Percentiles rank a stretch among this genome's conserved stretches.
Evolutionary conservation across 2,329 filamentous ascomycete genomes (phyloP).

Genomic region (Hortaea werneckii): DNA sequence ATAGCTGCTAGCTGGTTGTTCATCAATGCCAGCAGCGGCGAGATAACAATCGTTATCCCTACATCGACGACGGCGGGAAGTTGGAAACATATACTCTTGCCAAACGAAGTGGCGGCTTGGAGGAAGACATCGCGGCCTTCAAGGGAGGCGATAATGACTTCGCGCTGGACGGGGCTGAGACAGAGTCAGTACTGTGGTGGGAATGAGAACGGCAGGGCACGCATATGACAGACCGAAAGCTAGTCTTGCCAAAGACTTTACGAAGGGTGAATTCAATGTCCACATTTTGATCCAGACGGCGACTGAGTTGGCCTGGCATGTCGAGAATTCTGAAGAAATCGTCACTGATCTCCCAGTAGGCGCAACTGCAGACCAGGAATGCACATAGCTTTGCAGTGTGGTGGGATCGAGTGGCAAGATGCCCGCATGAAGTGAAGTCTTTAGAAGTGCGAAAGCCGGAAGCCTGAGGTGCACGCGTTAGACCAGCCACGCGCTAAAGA

Average conservation of each 20-base stretch:
- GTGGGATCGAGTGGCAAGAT: too few relatives aligned
- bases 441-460: too few relatives aligned
- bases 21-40: constrained; percentile 82
- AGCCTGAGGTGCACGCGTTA: too few relatives aligned
- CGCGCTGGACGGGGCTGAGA: constrained; percentile 66
- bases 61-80: constrained; percentile 78
- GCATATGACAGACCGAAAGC: constrained; percentile 20
- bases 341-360: too few relatives aligned
- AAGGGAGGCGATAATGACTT: constrained; percentile 75
- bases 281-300: constrained; percentile 18
- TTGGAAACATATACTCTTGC: constrained; percentile 89
- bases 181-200: neutral
- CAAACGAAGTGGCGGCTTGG: constrained; percentile 82
- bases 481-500: neutral
- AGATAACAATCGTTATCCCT: constrained; percentile 85
- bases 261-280: constrained; percentile 30
- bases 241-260: constrained; percentile 24
- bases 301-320: constrained; percentile 18
- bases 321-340: too few relatives aligned
- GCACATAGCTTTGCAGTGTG: too few relatives aligned
- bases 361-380: too few relatives aligned
- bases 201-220: neutral
- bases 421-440: too few relatives aligned
- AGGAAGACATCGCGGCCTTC: constrained; percentile 84
- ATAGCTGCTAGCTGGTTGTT: constrained; percentile 87